Percentiles rank a stretch among this genome's conserved stretches.
Evolutionary conservation across 208 protist genomes (phyloP).

Genomic region (Baffinella frigidus): DNA sequence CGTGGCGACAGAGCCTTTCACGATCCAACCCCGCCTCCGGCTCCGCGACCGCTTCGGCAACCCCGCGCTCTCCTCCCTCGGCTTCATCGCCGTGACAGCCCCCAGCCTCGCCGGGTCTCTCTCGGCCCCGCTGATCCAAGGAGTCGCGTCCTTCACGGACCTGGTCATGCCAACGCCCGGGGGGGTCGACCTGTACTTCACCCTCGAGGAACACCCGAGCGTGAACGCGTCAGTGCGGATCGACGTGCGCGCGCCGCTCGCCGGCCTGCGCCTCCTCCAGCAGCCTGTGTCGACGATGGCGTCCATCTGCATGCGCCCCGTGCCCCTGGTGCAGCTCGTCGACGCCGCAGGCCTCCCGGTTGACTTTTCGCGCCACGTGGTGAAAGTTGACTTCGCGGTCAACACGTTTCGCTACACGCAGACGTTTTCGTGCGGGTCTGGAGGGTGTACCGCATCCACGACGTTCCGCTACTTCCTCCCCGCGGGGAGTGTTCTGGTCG

Average conservation of each 20-base stretch:
- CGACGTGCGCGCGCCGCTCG: not conserved
- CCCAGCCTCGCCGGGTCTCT: not conserved
- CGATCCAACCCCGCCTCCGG: not conserved
- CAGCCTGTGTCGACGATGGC: not conserved
- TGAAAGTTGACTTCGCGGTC: not conserved
- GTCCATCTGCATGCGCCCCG: not conserved
- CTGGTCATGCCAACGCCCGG: not conserved
- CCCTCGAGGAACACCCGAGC: not conserved
- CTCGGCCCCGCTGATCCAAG: not conserved
- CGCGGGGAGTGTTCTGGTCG: not conserved
- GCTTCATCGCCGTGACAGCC: not conserved
- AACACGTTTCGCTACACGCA: not conserved
- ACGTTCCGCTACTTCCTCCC: slow-evolving; percentile 37
- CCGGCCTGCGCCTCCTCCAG: not conserved
- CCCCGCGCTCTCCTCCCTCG: not conserved
- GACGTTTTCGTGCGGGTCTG: not conserved
- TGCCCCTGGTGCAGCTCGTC: not conserved
- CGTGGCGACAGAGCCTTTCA: not conserved
- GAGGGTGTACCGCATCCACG: not conserved
- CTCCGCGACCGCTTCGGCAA: slow-evolving; percentile 27
- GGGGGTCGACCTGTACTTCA: not conserved
- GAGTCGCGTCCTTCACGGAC: slow-evolving; percentile 12
- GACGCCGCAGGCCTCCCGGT: not conserved
- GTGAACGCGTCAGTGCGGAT: not conserved
- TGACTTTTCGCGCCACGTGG: not conserved